A percentile compares a stretch with the other conserved stretches of the same genome.
These are phyloP conservation scores for Ilyonectria mors-panacis DNA, from an alignment of 2,329 filamentous ascomycete species.

Conservation along the genomic window DNA sequence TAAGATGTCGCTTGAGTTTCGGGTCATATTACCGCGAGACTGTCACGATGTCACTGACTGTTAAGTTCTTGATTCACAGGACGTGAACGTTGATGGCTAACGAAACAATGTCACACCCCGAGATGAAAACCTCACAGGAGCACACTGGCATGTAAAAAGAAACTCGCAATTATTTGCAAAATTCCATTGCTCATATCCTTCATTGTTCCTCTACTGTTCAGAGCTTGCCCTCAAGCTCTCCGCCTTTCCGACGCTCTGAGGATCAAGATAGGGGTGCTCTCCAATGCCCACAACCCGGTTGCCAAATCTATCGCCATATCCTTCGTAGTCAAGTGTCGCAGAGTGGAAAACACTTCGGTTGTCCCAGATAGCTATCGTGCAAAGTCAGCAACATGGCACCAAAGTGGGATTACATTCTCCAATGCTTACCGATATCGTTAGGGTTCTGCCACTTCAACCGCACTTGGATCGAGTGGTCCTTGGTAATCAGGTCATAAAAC, in stretches of 20 bases:
- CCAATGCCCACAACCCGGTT: slow-evolving; percentile 67
- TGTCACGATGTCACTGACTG: not conserved
- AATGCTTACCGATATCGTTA: slow-evolving; percentile 58
- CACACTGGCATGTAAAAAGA: not conserved
- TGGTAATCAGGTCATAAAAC: slow-evolving; percentile 65
- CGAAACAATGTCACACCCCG: not conserved
- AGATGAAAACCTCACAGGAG: no score
- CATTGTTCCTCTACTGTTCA: not conserved
- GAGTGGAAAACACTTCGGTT: slow-evolving; percentile 70
- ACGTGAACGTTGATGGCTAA: no score
- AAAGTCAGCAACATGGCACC: not conserved
- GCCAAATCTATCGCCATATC: slow-evolving; percentile 63
- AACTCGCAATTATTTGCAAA: not conserved
- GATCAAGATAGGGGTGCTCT: slow-evolving; percentile 43
- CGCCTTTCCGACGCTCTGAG: slow-evolving; percentile 20
- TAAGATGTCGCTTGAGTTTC: no score
- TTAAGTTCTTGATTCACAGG: no score
- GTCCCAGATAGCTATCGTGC: slow-evolving; percentile 67
- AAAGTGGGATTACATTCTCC: not conserved
- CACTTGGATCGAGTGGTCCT: slow-evolving; percentile 72
- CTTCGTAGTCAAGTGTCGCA: slow-evolving; percentile 67
- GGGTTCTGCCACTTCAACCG: slow-evolving; percentile 59
- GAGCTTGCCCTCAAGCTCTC: slow-evolving; percentile 13
- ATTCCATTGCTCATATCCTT: not conserved
- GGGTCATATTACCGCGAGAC: not conserved